Evolutionary conservation across 23 red algal species (phyloP), one percentile per base, ranked within the genome.

Genomic region (Agarophyton chilense): DNA sequence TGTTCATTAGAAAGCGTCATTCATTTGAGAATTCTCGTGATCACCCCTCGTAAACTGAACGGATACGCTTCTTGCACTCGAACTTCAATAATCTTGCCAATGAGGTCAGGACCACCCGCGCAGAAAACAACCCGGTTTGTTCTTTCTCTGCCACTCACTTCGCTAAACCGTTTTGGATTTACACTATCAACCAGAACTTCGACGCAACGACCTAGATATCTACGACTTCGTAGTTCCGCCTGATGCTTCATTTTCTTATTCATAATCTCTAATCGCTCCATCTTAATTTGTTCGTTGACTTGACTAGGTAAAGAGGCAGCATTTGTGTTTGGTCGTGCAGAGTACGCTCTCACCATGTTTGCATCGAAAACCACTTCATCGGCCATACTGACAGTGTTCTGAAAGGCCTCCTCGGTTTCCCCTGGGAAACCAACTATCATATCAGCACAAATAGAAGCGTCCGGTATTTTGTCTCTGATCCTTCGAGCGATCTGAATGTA

Each of bases 351-450:
- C 53, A 93, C 90, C 86, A 92, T 74, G 21, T 94, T 93, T 32
- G 89, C 60, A 73, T 98, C 96, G 35, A 98, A 91, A 10, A 84
- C 81, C 6, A 98, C 65, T 46, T 90, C 81, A 53, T 82, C 68
- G 40, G 93, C 83, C 38, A 98, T 35, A 52, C 67, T 19, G 2
- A 95, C 79, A 7, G 86, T 92, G 80, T 85, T 90, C 62, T 94
- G 80, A 77, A 98, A 98, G 46, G 82, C 91, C 28, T 77, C 96
- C 42, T 98, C 92, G 9, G 85, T 92, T 46, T 98, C 96, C 3
- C 96, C 96, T 3, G 96, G 96, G 52, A 98, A 98, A 18, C 91
- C 96, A 47, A 98, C 96, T 35, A 98, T 98, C 47, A 87, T 91
- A 77, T 98, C 96, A 36, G 96, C 96, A n/a, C 84, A 94, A 68